Evolutionary conservation across 495 filamentous ascomycete species (phyloP).

Genomic region (Lentithecium fluviatile): DNA sequence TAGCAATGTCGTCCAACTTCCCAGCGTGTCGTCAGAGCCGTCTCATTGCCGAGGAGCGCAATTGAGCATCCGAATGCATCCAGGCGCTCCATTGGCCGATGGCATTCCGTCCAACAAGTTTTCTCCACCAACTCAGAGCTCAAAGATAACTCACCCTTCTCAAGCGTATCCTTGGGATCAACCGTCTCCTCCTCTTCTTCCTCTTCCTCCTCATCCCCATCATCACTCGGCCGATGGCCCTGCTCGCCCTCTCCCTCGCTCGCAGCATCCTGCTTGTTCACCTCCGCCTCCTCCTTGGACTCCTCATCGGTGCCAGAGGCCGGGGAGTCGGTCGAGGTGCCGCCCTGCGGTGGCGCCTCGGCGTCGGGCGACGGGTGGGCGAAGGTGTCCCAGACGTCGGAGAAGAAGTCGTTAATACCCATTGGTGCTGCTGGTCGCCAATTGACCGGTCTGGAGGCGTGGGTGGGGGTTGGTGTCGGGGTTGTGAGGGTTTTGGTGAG

Average conservation of each 20-base stretch:
- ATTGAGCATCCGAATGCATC: neutral
- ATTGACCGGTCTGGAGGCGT: conserved; percentile 17
- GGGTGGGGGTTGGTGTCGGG: neutral
- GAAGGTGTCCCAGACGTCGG: conserved; percentile 33
- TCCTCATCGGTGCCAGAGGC: conserved; percentile 40
- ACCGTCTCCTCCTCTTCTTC: conserved; percentile 88
- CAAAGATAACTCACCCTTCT: conserved; percentile 72
- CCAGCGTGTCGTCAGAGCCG: too few relatives aligned
- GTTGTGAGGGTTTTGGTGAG: conserved; percentile 7
- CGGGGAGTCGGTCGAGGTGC: conserved; percentile 35
- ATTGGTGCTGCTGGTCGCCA: conserved; percentile 17
- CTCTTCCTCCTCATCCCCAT: conserved; percentile 64
- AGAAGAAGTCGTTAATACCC: conserved; percentile 33
- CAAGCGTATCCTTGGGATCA: conserved; percentile 83
- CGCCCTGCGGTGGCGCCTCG: conserved; percentile 36
- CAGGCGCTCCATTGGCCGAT: neutral
- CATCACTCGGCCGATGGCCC: conserved; percentile 37
- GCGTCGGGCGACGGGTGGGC: conserved; percentile 32
- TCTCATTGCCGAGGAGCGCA: too few relatives aligned
- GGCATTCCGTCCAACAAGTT: neutral
- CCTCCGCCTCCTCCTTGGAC: conserved; percentile 37
- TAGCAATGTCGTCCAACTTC: conserved; percentile 2
- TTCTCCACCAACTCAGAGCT: neutral
- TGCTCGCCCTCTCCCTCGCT: conserved; percentile 22
- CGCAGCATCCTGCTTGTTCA: conserved; percentile 38